Percentiles rank a stretch among this genome's conserved stretches.
Conservation (phyloP, 2,329 filamentous ascomycete genomes). For the Cryphonectria naterciae region DNA sequence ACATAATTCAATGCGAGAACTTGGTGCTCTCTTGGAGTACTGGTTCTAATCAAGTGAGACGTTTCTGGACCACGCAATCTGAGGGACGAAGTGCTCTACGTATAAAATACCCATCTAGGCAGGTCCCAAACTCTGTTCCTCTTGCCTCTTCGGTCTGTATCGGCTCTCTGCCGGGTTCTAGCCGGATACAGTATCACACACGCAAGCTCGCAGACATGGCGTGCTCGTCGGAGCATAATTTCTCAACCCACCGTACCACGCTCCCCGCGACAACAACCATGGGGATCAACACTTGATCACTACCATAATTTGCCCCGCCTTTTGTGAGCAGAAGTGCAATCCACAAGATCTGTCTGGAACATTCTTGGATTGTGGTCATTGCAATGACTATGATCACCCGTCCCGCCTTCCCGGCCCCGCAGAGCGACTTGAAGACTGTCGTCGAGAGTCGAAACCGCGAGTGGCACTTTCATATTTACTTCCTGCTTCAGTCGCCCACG, state of each 20-base stretch:
- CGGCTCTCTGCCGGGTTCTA: constrained; percentile 6
- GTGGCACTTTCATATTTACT: constrained; percentile 44
- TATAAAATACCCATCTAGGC: not conserved
- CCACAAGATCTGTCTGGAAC: not conserved
- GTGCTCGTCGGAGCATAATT: constrained; percentile 11
- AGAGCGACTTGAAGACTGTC: constrained; percentile 37
- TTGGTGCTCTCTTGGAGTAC: not conserved
- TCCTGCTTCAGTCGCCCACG: constrained; percentile 38
- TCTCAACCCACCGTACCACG: not conserved
- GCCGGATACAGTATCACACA: not conserved
- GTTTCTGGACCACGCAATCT: not conserved
- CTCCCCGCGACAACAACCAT: not conserved
- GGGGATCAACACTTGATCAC: not conserved
- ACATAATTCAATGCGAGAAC: not conserved
- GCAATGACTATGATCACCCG: constrained; percentile 30
- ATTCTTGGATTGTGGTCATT: not conserved
- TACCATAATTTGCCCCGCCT: not conserved
- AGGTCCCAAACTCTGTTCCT: not conserved
- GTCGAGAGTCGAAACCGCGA: constrained; percentile 37
- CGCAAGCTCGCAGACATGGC: constrained; percentile 15
- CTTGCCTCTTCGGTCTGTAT: constrained; percentile 8
- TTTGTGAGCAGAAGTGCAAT: not conserved
- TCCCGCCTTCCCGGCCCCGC: constrained; percentile 26
- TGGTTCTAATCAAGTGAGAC: not conserved
- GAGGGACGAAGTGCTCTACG: not conserved